A percentile compares a stretch with the other conserved stretches of the same genome.
Conservation (phyloP, 1,139 yeast species). For the Groenewaldozyma auringiensis region DNA sequence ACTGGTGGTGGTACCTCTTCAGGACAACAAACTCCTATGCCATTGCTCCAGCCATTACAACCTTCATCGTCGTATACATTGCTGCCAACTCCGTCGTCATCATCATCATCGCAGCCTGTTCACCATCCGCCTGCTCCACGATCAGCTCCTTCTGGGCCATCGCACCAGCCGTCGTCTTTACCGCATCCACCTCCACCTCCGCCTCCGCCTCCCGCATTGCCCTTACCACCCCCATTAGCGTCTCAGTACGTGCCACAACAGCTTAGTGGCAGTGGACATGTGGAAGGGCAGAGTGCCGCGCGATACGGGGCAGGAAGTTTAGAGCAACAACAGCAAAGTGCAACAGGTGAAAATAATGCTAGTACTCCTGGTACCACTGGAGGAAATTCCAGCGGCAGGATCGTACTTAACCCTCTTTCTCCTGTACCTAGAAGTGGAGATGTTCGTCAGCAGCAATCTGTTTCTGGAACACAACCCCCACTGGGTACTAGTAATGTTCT, state of each 20-base stretch:
- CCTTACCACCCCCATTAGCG: constrained; percentile 4
- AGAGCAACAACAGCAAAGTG: not conserved
- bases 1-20: not conserved
- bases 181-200: constrained; percentile 7
- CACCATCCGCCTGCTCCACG: constrained; percentile 6
- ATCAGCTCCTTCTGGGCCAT: not conserved
- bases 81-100: constrained; percentile 4
- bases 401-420: not conserved
- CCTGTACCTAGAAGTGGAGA: not conserved
- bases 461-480: not conserved
- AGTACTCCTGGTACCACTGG: constrained; percentile 4
- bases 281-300: not conserved
- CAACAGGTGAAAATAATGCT: constrained; percentile 3
- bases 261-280: constrained; percentile 4
- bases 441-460: not conserved
- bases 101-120: not conserved
- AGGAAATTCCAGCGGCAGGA: not conserved
- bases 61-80: constrained; percentile 2
- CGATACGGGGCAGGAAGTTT: not conserved
- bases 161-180: constrained; percentile 1
- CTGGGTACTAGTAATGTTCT: constrained; percentile 3
- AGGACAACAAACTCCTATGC: no score
- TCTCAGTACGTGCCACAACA: constrained; percentile 4
- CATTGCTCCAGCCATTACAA: not conserved
- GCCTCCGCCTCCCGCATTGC: not conserved